These are phyloP conservation scores for Ophiostoma quercus DNA, from an alignment of 2,329 filamentous ascomycete species.

Conservation along the genomic window DNA sequence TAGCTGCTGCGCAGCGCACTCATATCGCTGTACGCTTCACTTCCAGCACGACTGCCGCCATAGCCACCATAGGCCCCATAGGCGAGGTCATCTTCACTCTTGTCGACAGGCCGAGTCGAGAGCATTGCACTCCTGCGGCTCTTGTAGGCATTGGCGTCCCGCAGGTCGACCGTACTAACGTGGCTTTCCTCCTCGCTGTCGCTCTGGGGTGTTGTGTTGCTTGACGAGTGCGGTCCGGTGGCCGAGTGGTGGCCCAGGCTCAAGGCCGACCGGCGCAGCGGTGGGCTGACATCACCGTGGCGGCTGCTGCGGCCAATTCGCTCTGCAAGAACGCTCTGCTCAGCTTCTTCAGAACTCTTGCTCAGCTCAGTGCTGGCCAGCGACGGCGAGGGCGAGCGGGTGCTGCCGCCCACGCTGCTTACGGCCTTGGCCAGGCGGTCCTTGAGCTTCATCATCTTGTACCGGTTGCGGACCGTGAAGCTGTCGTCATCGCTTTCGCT, in stretches of 20 bases:
- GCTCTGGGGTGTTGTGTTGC: slow-evolving; percentile 21
- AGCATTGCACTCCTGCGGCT: neutral
- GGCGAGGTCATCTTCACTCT: slow-evolving; percentile 14
- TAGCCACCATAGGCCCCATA: slow-evolving; percentile 7
- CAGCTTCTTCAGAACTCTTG: neutral
- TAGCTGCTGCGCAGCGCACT: neutral
- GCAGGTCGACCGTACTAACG: neutral
- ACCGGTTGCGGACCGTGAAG: slow-evolving; percentile 18
- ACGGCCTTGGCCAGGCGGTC: slow-evolving; percentile 17
- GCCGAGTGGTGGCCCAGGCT: neutral
- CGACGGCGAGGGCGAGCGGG: slow-evolving; percentile 1
- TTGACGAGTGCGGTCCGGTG: slow-evolving; percentile 13
- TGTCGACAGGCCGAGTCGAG: neutral
- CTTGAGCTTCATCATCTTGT: slow-evolving; percentile 14
- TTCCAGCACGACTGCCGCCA: neutral
- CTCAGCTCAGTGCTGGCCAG: neutral
- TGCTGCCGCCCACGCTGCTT: slow-evolving; percentile 12
- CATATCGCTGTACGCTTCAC: neutral
- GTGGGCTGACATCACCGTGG: neutral
- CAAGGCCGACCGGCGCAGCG: neutral
- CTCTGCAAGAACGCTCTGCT: neutral
- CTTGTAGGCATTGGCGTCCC: slow-evolving; percentile 1
- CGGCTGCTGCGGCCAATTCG: neutral
- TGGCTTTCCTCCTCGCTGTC: slow-evolving; percentile 11
- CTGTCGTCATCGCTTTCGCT: slow-evolving; percentile 16